Evolutionary conservation across 768 basidiomycete species (phyloP).

Genomic region (Pisolithus microcarpus): DNA sequence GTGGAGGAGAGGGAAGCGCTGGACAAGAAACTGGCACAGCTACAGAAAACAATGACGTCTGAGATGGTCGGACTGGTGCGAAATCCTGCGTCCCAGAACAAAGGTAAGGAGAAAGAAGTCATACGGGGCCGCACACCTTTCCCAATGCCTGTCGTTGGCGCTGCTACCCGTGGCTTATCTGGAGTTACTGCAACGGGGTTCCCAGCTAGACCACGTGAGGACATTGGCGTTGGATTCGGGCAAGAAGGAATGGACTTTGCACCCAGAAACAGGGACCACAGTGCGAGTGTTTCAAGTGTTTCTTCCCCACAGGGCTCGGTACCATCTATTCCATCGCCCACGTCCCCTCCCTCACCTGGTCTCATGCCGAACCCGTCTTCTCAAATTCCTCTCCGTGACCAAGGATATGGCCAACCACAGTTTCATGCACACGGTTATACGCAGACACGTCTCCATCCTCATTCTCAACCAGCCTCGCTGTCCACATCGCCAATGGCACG

Average conservation of each 20-base stretch:
- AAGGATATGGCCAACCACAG: neutral
- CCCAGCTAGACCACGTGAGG: constrained; percentile 25
- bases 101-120: constrained; percentile 31
- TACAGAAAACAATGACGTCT: constrained; percentile 67
- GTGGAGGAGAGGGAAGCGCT: constrained; percentile 63
- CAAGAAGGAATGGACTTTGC: constrained; percentile 28
- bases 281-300: constrained; percentile 68
- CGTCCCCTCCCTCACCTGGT: constrained; percentile 37
- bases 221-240: constrained; percentile 24
- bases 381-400: neutral
- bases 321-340: constrained; percentile 73
- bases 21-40: constrained; percentile 57
- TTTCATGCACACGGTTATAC: neutral
- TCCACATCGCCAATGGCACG: constrained; percentile 35
- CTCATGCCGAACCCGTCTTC: neutral
- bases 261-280: constrained; percentile 44
- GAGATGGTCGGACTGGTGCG: constrained; percentile 65
- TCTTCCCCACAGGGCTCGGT: constrained; percentile 74
- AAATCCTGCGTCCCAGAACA: constrained; percentile 27
- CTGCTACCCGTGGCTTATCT: constrained; percentile 6
- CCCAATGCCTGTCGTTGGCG: neutral
- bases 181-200: constrained; percentile 14
- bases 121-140: constrained; percentile 38
- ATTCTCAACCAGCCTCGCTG: constrained; percentile 19
- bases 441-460: constrained; percentile 18